Base-by-base conservation (phyloP, 169 alveolate genomes). In the Fabrea salina region DNA sequence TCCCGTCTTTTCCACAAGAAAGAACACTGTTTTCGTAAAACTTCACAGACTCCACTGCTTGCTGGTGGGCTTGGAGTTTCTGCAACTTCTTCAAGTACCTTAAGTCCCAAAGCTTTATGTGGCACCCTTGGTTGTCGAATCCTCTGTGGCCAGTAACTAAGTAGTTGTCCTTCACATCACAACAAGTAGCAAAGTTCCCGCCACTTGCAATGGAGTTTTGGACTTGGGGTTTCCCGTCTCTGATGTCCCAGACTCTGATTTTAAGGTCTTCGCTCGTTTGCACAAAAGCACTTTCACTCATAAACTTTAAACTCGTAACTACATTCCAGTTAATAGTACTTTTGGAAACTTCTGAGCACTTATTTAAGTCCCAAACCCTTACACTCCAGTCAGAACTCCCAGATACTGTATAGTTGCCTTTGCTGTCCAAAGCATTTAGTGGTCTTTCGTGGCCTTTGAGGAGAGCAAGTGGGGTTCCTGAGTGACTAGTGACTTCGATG, bases 121-220 rank as follows among this genome's bases (percentile, higher is more conserved):
- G 83, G 3, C 82, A 51, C 0, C 89, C 89, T 5, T 19, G n/a
- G 0, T 59, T 22, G 58, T 74, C 58, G 33, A 76, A 77, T 27
- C 89, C 89, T 83, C 82, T n/a, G 70, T 83, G 89, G 19, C 86
- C 89, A 16, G 86, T 78, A 1, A 78, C 85, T 19, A 83, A 16
- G 13, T 53, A 82, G 11, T 47, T 54, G 0, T 39, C 85, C 2
- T 35, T 30, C 0, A 75, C 64, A 68, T 84, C 90, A 27, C 83
- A 80, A 8, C 77, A 59, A n/a, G 79, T 72, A 0, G 89, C 88
- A 61, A 86, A 86, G 56, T 86, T 86, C 30, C 56, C 51, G 0
- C 91, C 91, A 3, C 71, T 86, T 16, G 35, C 41, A 33, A 54
- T 44, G 6, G 40, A 71, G n/a, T 37, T 41, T 11, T 74, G 25